Conservation (phyloP, 768 basidiomycete species). For the Rhodotorula graminis region DNA sequence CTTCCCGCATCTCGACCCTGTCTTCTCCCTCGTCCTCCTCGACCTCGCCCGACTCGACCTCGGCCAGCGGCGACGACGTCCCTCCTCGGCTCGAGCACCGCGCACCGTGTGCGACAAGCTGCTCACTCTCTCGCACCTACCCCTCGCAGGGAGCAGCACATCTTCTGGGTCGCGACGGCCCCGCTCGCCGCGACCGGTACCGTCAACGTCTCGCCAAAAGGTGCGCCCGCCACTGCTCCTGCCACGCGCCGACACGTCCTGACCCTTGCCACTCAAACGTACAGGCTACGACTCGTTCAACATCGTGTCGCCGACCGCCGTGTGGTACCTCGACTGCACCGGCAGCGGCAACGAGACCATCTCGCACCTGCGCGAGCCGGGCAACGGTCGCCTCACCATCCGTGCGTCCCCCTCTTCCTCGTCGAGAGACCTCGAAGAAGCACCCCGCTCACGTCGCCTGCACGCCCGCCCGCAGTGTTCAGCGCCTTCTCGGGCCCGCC, state of each 20-base stretch:
- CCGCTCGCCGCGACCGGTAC: conserved; percentile 8
- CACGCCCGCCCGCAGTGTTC: neutral
- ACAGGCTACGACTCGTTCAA: conserved; percentile 30
- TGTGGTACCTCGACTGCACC: conserved; percentile 34
- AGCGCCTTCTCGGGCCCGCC: conserved; percentile 24
- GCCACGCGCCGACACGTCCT: neutral
- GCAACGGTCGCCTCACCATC: conserved; percentile 39
- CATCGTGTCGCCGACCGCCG: conserved; percentile 2
- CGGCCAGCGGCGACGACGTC: too few relatives aligned
- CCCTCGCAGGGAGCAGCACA: conserved; percentile 22
- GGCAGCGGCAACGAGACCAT: conserved; percentile 38
- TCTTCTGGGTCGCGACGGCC: conserved; percentile 33
- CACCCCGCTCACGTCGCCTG: neutral
- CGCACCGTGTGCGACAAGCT: too few relatives aligned
- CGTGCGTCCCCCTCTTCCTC: conserved; percentile 10
- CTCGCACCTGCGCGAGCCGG: conserved; percentile 32
- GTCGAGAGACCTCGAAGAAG: neutral
- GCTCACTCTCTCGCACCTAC: too few relatives aligned
- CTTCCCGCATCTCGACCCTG: too few relatives aligned
- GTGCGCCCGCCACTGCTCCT: neutral
- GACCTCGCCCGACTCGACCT: too few relatives aligned
- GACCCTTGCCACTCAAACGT: neutral
- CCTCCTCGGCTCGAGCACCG: neutral
- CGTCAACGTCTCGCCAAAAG: conserved; percentile 35
- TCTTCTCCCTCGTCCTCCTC: neutral